A percentile compares a stretch with the other conserved stretches of the same genome.
These are phyloP conservation scores for Cercis canadensis DNA, from an alignment of 306 rosid genomes.

Conservation along the genomic window DNA sequence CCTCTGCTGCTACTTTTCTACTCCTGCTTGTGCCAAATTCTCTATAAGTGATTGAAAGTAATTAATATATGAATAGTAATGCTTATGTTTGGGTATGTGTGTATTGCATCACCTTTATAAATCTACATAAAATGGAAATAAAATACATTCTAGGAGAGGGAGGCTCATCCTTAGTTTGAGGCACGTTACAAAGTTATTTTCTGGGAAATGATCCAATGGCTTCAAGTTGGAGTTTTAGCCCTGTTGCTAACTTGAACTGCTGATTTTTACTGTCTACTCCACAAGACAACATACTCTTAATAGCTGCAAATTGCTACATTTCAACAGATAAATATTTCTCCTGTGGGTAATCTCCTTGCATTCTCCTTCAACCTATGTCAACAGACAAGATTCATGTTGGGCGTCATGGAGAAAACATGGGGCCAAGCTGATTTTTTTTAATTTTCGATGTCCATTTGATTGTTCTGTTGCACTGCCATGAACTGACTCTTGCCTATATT, in stretches of 20 bases:
- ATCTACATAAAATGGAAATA: neutral
- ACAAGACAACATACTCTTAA: neutral
- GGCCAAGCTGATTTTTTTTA: slow-evolving; percentile 18
- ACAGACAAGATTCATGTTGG: slow-evolving; percentile 12
- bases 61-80: neutral
- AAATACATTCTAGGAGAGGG: neutral
- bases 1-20: slow-evolving; percentile 17
- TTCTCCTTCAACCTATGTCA: neutral
- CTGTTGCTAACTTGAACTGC: slow-evolving; percentile 7
- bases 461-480: slow-evolving; percentile 12
- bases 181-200: neutral
- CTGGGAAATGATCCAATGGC: slow-evolving; percentile 14
- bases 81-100: neutral
- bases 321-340: too few species aligned
- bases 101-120: neutral
- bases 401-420: slow-evolving; percentile 7
- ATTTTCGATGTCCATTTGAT: slow-evolving; percentile 2
- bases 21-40: slow-evolving; percentile 28
- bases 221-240: slow-evolving; percentile 19
- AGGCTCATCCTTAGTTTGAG: neutral
- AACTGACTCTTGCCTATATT: slow-evolving; percentile 25
- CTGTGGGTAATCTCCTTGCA: too few species aligned
- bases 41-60: neutral
- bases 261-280: neutral
- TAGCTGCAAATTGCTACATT: neutral